Evolutionary conservation across 768 basidiomycete species (phyloP).

Genomic region (Termitomyces heimii): DNA sequence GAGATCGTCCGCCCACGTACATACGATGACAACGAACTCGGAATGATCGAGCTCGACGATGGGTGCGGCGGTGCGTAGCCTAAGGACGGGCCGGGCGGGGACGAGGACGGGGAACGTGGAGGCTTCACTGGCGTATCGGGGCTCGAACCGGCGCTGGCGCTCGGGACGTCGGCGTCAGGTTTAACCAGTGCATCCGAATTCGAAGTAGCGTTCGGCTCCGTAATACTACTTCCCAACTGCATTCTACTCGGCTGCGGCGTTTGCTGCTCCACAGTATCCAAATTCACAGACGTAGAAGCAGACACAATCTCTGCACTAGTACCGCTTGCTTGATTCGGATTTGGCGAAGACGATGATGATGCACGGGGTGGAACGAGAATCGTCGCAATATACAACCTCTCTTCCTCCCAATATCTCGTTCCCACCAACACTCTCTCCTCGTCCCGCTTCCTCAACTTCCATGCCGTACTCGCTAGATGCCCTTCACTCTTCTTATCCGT

Average conservation of each 20-base stretch:
- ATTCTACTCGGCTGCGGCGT: conserved; percentile 36
- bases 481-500: conserved; percentile 48
- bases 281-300: neutral
- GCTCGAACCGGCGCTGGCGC: neutral
- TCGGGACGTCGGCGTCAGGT: neutral
- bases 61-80: conserved; percentile 16
- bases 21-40: conserved; percentile 4
- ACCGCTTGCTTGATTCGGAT: conserved; percentile 2
- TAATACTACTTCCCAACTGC: conserved; percentile 14
- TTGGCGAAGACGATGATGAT: conserved; percentile 13
- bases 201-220: neutral
- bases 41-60: conserved; percentile 18
- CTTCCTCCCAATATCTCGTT: conserved; percentile 45
- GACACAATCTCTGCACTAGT: neutral
- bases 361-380: conserved; percentile 39
- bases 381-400: conserved; percentile 43
- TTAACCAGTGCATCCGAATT: neutral
- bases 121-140: neutral
- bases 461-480: conserved; percentile 35
- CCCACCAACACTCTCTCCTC: conserved; percentile 50
- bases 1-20: conserved; percentile 38
- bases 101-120: conserved; percentile 6
- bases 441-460: conserved; percentile 60
- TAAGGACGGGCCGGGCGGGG: conserved; percentile 19
- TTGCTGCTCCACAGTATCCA: conserved; percentile 25